Base-by-base conservation (phyloP, 2,329 filamentous ascomycete species). In the Paraconiothyrium brasiliense region DNA sequence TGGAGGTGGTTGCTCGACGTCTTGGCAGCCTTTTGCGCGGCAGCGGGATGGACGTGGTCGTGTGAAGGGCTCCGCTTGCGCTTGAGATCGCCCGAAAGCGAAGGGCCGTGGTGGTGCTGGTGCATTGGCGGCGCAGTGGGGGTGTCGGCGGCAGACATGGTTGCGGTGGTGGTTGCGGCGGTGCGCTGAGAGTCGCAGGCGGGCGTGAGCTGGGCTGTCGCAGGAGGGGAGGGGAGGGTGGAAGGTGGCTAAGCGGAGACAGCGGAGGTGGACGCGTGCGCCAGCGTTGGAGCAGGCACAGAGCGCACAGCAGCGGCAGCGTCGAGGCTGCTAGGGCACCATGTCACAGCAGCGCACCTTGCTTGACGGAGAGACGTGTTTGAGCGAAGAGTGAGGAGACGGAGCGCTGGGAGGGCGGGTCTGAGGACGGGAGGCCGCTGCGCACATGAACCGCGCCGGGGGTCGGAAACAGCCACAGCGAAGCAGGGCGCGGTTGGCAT, bases 1-100 rank as follows among this genome's bases (percentile, higher is more conserved):
- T 89, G 87, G 48, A 90, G 80, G 70, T 89, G 87, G 74, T 86
- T 86, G 72, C 82, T 83, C 55, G 39, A 41, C 39, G 81, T 85
- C 77, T 86, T 88, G 72, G 80, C 81, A 58, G 81, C 74, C 76
- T 87, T 89, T 69, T 83, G 76, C 14, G 73, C 74, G 59, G 76
- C 63, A 57, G 72, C 68, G 59, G 71, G 64, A 67, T 75, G 75
- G 55, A 75, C 57, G 39, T 68, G 66, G 32, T 79, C 76, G 64
- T 78, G 70, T 67, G 77, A 79, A 16, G 76, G 78, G 66, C 80
- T 83, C 55, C 82, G 76, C 69, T 84, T 84, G 67, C 82, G 80
- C 78, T 84, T 84, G 63, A 79, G 75, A 57, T 80, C 72, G 66
- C 67, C 61, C 30, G 67, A 67, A 24, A 67, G 56, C 16, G 62